A percentile compares a stretch with the other conserved stretches of the same genome.
phyloP scores from a whole-genome alignment of 2,329 filamentous ascomycete species.

The Zasmidium angulare region DNA sequence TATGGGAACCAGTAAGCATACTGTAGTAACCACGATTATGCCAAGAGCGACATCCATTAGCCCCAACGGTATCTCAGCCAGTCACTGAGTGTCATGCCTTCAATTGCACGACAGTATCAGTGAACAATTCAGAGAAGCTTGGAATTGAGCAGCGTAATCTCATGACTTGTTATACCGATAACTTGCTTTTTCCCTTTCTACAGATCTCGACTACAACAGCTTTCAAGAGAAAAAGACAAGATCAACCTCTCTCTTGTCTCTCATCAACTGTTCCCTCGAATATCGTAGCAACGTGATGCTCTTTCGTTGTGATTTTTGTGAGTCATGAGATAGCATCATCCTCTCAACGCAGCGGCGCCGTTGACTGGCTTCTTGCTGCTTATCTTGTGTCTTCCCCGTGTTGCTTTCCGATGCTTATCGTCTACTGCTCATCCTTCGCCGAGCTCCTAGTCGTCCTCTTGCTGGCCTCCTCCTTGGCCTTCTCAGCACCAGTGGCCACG shows the following conservation, averaged over 20 bases:
- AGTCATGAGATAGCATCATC: background rate
- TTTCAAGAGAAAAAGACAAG: background rate
- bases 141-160: too few relatives aligned
- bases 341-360: background rate
- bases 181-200: background rate
- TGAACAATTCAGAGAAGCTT: too few relatives aligned
- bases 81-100: too few relatives aligned
- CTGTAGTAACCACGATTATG: too few relatives aligned
- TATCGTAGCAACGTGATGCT: background rate
- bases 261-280: background rate
- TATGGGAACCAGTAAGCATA: too few relatives aligned
- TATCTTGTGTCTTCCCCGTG: background rate
- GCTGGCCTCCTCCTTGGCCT: slow-evolving; percentile 70
- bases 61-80: too few relatives aligned
- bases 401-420: background rate
- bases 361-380: background rate
- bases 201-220: background rate
- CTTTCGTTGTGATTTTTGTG: background rate
- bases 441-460: slow-evolving; percentile 43
- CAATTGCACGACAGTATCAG: too few relatives aligned
- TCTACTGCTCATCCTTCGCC: slow-evolving; percentile 15
- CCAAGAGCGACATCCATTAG: too few relatives aligned
- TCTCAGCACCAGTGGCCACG: slow-evolving; percentile 62
- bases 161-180: background rate
- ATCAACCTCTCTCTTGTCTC: background rate